Evolutionary conservation across 257 asterid genomes (phyloP).

Genomic region (Knoxia roxburghii): DNA sequence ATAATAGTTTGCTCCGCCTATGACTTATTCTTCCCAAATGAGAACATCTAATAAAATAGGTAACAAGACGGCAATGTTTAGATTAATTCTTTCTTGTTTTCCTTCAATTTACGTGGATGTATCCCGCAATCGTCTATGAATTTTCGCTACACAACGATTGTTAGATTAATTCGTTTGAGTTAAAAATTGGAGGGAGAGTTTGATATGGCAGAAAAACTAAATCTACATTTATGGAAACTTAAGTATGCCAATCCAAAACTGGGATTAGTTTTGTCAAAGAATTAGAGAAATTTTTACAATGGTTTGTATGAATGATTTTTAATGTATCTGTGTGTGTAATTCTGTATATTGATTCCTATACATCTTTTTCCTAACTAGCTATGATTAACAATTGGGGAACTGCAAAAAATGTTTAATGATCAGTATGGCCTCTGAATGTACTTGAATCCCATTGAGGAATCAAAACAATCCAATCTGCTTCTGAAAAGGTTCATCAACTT

Average conservation of each 20-base stretch:
- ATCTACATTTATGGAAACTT: no score
- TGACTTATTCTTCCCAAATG: neutral
- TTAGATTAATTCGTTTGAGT: no score
- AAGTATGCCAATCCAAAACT: neutral
- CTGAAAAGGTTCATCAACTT: conserved; percentile 61
- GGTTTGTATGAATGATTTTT: neutral
- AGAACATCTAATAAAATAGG: neutral
- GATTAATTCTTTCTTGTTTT: neutral
- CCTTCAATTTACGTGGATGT: no score
- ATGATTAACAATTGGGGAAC: neutral
- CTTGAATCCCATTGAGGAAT: conserved; percentile 59
- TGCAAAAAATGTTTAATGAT: conserved; percentile 13
- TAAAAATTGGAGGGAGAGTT: no score
- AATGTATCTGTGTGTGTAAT: neutral
- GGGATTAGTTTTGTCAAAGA: neutral
- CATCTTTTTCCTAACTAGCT: neutral
- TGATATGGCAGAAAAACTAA: no score
- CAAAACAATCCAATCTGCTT: conserved; percentile 55
- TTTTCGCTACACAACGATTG: no score
- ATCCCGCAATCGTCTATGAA: no score
- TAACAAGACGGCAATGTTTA: neutral
- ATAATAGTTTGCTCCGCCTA: neutral
- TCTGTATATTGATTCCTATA: neutral
- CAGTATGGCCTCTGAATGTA: conserved; percentile 43
- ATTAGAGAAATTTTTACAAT: neutral